Evolutionary conservation across 129 eudicot species (phyloP), one percentile per base, ranked within the genome.

Genomic region (Escallonia herrerae): DNA sequence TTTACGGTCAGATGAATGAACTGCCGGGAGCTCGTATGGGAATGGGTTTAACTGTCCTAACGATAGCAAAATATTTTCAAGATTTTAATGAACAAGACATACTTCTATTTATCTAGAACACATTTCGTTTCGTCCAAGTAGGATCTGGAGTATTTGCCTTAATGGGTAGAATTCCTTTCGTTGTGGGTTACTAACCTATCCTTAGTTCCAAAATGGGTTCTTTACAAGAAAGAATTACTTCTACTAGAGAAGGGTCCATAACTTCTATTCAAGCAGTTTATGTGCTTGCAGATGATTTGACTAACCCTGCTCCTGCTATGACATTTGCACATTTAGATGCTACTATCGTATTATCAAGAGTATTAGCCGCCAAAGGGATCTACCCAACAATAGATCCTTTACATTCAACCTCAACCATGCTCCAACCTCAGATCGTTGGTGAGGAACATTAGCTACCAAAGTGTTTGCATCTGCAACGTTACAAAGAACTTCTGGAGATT

Each of bases 21-120:
- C 98, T 96, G 72, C 98, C 98, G 61, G 98, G 98, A 85, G 98
- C 98, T 40, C 98, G 98, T 85, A 96, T 96, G 58, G 96, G 98
- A 85, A 96, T 93, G 72, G 98, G 98, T 14, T 89, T 93, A 43
- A 93, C 98, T 59, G 98, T 96, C 58, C 71, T 93, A 79, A 93
- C 98, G 40, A 96, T 93, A 11, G 98, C 98, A 38, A 96, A 93
- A 70, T 96, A 93, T 76, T 93, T 93, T 78, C 84, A 96, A 77
- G 98, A 93, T 81, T 96, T 96, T 54, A 96, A 93, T 68, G 98
- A 96, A 42, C 98, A 93, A 76, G 98, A 93, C 65, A 96, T 93
- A 80, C 89, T 93, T 72, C 98, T 93, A 56, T 93, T 93, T 65
- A 93, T 93, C 64, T 96, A 93, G 78, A 93, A 93, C 86, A 93